Evolutionary conservation across 352 stramenopile genomes (phyloP).

Genomic region (Phytophthora ramorum): DNA sequence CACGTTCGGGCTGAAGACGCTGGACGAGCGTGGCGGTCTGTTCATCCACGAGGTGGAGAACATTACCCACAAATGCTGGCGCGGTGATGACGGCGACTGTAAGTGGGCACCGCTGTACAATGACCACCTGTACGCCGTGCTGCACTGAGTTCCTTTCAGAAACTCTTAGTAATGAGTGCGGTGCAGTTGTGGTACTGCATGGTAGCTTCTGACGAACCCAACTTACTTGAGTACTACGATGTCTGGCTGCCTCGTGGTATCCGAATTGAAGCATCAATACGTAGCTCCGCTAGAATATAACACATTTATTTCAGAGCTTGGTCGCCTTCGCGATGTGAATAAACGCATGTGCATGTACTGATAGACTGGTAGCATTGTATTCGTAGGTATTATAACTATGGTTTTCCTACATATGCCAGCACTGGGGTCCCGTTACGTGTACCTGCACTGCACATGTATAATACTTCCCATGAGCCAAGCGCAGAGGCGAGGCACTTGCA

Average conservation of each 20-base stretch:
- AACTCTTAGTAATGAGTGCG: background rate
- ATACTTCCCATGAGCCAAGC: background rate
- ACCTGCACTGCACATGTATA: too few species aligned
- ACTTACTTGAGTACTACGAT: background rate
- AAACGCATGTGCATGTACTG: too few species aligned
- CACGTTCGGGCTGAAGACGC: slow-evolving; percentile 44
- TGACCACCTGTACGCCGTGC: slow-evolving; percentile 38
- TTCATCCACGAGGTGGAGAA: slow-evolving; percentile 32
- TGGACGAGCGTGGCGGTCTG: slow-evolving; percentile 42
- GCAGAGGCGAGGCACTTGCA: background rate
- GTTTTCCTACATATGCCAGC: too few species aligned
- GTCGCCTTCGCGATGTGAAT: too few species aligned
- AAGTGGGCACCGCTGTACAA: slow-evolving; percentile 50
- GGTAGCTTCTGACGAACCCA: background rate
- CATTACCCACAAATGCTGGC: slow-evolving; percentile 44
- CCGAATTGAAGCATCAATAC: too few species aligned
- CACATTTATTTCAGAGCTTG: too few species aligned
- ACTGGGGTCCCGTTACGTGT: too few species aligned
- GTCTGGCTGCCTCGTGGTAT: too few species aligned
- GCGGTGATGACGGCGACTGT: slow-evolving; percentile 32
- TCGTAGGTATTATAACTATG: too few species aligned
- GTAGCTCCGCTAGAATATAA: too few species aligned
- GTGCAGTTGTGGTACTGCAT: background rate
- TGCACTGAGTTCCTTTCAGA: slow-evolving; percentile 12
- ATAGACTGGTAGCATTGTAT: too few species aligned